Evolutionary conservation across 2,329 filamentous ascomycete genomes (phyloP).

Genomic region (Epichloe festucae): DNA sequence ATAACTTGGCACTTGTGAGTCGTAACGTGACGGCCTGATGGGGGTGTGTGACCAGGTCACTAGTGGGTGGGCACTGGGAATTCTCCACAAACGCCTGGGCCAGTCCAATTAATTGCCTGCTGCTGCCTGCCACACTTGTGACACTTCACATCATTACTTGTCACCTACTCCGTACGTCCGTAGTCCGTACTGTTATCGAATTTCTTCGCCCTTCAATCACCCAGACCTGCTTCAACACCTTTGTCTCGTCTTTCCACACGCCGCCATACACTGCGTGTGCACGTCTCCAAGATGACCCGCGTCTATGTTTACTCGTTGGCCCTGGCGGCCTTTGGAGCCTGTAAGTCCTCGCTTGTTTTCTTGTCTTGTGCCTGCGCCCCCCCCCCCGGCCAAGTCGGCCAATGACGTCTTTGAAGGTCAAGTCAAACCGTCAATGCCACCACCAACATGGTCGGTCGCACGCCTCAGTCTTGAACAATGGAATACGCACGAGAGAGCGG

Average conservation of each 20-base stretch:
- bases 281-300: slow-evolving; percentile 26
- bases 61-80: not conserved
- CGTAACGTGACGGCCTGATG: too few species aligned
- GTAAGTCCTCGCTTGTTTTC: slow-evolving; percentile 20
- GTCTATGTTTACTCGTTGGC: slow-evolving; percentile 29
- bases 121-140: not conserved
- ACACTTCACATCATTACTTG: not conserved
- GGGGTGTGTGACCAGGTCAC: too few species aligned
- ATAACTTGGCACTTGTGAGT: too few species aligned
- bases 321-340: slow-evolving; percentile 28
- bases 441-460: not conserved
- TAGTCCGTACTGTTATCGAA: not conserved
- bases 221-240: not conserved
- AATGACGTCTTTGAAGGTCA: slow-evolving; percentile 13
- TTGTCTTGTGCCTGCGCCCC: not conserved
- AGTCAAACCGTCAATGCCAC: not conserved
- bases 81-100: too few species aligned
- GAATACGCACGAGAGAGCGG: too few species aligned
- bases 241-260: not conserved
- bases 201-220: not conserved
- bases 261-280: not conserved
- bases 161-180: not conserved
- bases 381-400: too few species aligned
- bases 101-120: too few species aligned
- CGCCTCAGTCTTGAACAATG: not conserved